phyloP scores from a whole-genome alignment of 441 rosid genomes.

The Pelargonium citronellum region DNA sequence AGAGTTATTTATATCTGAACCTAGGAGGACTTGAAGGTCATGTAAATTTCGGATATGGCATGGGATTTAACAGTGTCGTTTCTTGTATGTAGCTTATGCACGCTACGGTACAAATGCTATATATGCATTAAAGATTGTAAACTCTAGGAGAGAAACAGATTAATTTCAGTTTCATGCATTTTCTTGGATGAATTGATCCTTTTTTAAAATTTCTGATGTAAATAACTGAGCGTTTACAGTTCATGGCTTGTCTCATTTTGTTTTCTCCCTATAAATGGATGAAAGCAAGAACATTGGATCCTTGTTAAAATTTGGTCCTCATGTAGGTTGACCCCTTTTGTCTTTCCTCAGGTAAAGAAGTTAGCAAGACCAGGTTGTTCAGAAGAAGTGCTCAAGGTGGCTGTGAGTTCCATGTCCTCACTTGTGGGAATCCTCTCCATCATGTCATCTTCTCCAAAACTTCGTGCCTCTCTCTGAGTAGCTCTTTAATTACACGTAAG shows the following conservation, averaged over 20 bases:
- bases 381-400: not conserved
- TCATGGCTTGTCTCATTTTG: not conserved
- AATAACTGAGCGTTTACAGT: not conserved
- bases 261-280: not conserved
- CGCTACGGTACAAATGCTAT: too few relatives aligned
- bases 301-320: not conserved
- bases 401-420: not conserved
- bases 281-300: not conserved
- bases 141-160: too few relatives aligned
- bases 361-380: not conserved
- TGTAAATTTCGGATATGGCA: too few relatives aligned
- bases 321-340: not conserved
- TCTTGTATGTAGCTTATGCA: too few relatives aligned
- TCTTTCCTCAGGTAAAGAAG: not conserved
- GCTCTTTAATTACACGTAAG: not conserved
- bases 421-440: not conserved
- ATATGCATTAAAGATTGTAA: too few relatives aligned
- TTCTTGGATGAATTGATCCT: not conserved
- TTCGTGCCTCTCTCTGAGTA: not conserved
- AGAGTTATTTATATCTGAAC: too few relatives aligned
- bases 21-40: too few relatives aligned
- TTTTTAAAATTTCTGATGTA: not conserved
- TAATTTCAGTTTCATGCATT: too few relatives aligned
- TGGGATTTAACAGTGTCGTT: too few relatives aligned
- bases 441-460: not conserved